Percentiles rank a stretch among this genome's conserved stretches.
These are phyloP conservation scores for Psilocybe azurescens DNA, from an alignment of 768 basidiomycete genomes.

Conservation along the genomic window DNA sequence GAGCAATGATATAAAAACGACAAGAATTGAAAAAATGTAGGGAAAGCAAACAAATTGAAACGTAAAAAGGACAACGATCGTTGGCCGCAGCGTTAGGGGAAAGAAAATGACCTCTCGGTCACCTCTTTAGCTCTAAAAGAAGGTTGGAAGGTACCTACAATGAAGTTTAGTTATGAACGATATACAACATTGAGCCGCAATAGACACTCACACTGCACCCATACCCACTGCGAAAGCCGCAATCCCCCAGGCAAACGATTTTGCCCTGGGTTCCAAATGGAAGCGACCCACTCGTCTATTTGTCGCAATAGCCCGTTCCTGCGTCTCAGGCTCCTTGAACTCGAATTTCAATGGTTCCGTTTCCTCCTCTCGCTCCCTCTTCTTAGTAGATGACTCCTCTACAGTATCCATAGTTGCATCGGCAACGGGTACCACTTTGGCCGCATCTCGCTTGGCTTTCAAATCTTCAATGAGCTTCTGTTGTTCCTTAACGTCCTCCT, in stretches of 20 bases:
- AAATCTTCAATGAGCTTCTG: slow-evolving; percentile 75
- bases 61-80: not conserved
- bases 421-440: slow-evolving; percentile 23
- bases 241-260: slow-evolving; percentile 83
- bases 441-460: slow-evolving; percentile 63
- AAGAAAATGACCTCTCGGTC: not conserved
- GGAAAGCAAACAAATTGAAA: slow-evolving; percentile 7
- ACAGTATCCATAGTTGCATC: slow-evolving; percentile 40
- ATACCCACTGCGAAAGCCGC: slow-evolving; percentile 84
- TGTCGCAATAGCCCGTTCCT: slow-evolving; percentile 54
- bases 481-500: slow-evolving; percentile 79
- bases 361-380: slow-evolving; percentile 60
- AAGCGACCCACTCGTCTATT: slow-evolving; percentile 69
- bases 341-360: slow-evolving; percentile 58
- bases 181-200: not conserved
- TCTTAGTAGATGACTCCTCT: slow-evolving; percentile 45
- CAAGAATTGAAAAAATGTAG: slow-evolving; percentile 12
- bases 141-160: slow-evolving; percentile 65
- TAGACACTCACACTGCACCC: slow-evolving; percentile 74
- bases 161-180: slow-evolving; percentile 1
- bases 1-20: slow-evolving; percentile 22
- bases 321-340: slow-evolving; percentile 72
- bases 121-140: slow-evolving; percentile 46
- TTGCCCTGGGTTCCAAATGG: slow-evolving; percentile 67
- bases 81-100: not conserved